A percentile compares a stretch with the other conserved stretches of the same genome.
Conservation (phyloP, 306 rosid species). For the Prunus kanzakura region DNA sequence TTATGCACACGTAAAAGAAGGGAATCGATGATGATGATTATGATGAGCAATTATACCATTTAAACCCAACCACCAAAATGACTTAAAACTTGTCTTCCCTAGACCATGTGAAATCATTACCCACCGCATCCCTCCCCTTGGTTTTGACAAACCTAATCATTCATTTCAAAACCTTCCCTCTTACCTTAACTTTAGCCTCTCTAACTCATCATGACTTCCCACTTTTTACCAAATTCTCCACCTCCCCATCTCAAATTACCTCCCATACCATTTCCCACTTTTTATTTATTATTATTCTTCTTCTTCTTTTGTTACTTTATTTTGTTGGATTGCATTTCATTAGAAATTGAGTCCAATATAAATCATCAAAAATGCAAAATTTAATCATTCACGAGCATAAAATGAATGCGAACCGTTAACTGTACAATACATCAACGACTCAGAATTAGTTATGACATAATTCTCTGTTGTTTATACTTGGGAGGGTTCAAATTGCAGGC, state of each 20-base stretch:
- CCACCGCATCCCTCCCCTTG: constrained; percentile 48
- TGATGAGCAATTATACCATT: constrained; percentile 26
- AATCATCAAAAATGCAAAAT: too few species aligned
- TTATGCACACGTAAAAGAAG: constrained; percentile 50
- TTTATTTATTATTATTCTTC: background rate
- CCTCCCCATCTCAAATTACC: constrained; percentile 14
- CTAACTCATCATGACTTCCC: constrained; percentile 27
- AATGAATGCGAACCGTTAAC: too few species aligned
- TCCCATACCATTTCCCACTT: background rate
- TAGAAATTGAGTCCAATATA: background rate
- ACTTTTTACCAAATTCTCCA: constrained; percentile 22
- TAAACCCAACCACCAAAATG: constrained; percentile 21
- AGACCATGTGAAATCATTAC: constrained; percentile 56
- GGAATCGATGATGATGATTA: constrained; percentile 39
- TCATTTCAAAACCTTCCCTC: constrained; percentile 23
- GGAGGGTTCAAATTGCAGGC: background rate
- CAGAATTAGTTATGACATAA: background rate
- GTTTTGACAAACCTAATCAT: constrained; percentile 64
- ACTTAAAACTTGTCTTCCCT: constrained; percentile 29
- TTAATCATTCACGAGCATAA: too few species aligned
- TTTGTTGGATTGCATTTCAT: too few species aligned
- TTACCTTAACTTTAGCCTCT: constrained; percentile 37
- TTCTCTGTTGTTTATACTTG: background rate
- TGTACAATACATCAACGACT: too few species aligned
- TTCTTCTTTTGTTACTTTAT: background rate